Evolutionary conservation across 495 filamentous ascomycete species (phyloP).

Genomic region (Rhypophila decipiens): DNA sequence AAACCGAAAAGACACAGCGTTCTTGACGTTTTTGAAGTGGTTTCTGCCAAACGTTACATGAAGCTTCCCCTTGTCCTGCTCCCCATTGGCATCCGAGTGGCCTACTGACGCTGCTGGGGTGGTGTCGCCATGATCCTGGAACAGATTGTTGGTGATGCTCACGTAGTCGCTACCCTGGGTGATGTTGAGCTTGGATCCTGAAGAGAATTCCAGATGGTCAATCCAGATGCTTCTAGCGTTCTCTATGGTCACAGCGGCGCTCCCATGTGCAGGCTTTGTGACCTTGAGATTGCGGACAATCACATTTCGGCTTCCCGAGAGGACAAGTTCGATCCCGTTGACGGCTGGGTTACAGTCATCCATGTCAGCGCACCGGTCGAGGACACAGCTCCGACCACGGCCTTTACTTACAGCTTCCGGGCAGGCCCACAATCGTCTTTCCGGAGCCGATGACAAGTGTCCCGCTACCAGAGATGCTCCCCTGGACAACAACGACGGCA

Average conservation of each 20-base stretch:
- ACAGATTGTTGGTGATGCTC: conserved; percentile 31
- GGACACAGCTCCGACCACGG: no score
- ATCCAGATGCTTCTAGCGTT: conserved; percentile 50
- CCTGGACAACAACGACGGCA: not conserved
- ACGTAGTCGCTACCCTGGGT: conserved; percentile 44
- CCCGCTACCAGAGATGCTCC: conserved; percentile 14
- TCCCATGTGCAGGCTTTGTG: not conserved
- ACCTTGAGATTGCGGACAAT: not conserved
- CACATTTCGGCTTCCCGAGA: not conserved
- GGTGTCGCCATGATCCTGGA: conserved; percentile 51
- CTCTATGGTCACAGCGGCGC: not conserved
- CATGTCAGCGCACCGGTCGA: no score
- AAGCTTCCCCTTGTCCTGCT: conserved; percentile 44
- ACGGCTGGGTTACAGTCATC: no score
- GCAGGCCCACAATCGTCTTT: conserved; percentile 45
- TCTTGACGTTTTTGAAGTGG: conserved; percentile 52
- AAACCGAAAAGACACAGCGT: conserved; percentile 51
- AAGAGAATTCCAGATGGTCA: conserved; percentile 58
- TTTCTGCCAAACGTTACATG: conserved; percentile 54
- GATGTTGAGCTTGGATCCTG: conserved; percentile 50
- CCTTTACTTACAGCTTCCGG: conserved; percentile 18
- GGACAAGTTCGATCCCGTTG: not conserved
- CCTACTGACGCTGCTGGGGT: conserved; percentile 43
- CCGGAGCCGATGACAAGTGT: conserved; percentile 41
- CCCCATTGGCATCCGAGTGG: conserved; percentile 42